Percentiles rank a stretch among this genome's conserved stretches.
phyloP scores from a whole-genome alignment of 805 yeast genomes.

The Kodamaea jinghongensis region DNA sequence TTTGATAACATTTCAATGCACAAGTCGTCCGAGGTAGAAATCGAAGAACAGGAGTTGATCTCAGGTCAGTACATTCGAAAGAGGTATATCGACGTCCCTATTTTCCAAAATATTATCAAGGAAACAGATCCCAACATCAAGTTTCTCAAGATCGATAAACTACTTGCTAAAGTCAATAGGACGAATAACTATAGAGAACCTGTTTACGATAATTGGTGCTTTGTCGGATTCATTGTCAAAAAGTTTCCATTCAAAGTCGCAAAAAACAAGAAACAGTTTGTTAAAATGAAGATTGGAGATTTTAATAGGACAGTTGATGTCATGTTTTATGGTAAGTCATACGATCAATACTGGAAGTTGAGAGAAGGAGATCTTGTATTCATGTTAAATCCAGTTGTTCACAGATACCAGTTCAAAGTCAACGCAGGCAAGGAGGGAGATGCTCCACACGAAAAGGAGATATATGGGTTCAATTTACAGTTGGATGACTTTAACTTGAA shows the following conservation, averaged over 20 bases:
- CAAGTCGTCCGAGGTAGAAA: constrained; percentile 8
- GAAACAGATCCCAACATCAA: constrained; percentile 39
- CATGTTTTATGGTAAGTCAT: constrained; percentile 64
- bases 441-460: constrained; percentile 6
- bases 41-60: constrained; percentile 22
- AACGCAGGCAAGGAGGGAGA: constrained; percentile 27
- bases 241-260: constrained; percentile 56
- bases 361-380: constrained; percentile 73
- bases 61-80: constrained; percentile 18
- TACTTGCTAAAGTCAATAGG: constrained; percentile 63
- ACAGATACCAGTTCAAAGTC: constrained; percentile 16
- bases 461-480: constrained; percentile 49
- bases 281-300: constrained; percentile 65
- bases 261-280: constrained; percentile 44
- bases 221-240: constrained; percentile 61
- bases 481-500: constrained; percentile 46
- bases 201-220: constrained; percentile 71
- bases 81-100: constrained; percentile 26
- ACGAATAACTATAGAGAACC: constrained; percentile 68
- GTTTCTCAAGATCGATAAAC: constrained; percentile 53
- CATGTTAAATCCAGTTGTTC: constrained; percentile 70
- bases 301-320: constrained; percentile 59
- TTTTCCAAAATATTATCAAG: constrained; percentile 37
- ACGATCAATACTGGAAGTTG: constrained; percentile 69
- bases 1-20: constrained; percentile 18